Percentiles rank a stretch among this genome's conserved stretches.
These are phyloP conservation scores for Cardamine occulta DNA, from an alignment of 345 rosid genomes.

Conservation along the genomic window DNA sequence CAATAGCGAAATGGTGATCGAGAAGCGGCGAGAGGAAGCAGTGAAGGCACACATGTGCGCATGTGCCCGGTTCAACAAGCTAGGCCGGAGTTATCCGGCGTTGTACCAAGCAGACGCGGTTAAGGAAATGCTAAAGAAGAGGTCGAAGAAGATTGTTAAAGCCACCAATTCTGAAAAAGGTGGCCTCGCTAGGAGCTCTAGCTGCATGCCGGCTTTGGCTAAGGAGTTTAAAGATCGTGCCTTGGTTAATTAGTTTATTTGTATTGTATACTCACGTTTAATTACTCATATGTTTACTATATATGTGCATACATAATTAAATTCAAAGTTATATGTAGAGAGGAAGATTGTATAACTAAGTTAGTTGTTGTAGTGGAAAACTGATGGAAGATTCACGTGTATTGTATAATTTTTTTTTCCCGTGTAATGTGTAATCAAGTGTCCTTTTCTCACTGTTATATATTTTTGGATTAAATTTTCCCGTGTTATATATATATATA, in stretches of 20 bases:
- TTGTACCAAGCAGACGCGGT: constrained; percentile 84
- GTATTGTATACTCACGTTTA: background rate
- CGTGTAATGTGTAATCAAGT: background rate
- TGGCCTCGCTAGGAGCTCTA: constrained; percentile 66
- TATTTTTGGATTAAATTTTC: background rate
- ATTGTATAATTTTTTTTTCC: background rate
- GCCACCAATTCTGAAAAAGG: constrained; percentile 47
- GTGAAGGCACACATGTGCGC: constrained; percentile 65
- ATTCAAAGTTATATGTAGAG: constrained; percentile 7
- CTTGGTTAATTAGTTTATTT: constrained; percentile 34
- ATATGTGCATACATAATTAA: constrained; percentile 12
- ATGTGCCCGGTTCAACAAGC: constrained; percentile 67
- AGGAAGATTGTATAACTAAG: background rate
- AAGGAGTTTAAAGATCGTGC: constrained; percentile 48
- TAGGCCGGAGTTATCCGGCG: constrained; percentile 74
- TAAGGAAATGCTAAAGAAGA: constrained; percentile 73
- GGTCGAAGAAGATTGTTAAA: constrained; percentile 39
- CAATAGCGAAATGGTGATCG: constrained; percentile 39
- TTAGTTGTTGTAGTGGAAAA: constrained; percentile 7
- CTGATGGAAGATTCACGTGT: constrained; percentile 9
- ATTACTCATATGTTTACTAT: background rate
- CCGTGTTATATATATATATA: too few relatives aligned
- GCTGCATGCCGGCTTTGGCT: constrained; percentile 73
- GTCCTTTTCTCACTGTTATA: background rate
- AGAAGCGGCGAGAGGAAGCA: constrained; percentile 64